A percentile compares a stretch with the other conserved stretches of the same genome.
Conservation (phyloP, 306 rosid genomes). For the Vicia villosa region DNA sequence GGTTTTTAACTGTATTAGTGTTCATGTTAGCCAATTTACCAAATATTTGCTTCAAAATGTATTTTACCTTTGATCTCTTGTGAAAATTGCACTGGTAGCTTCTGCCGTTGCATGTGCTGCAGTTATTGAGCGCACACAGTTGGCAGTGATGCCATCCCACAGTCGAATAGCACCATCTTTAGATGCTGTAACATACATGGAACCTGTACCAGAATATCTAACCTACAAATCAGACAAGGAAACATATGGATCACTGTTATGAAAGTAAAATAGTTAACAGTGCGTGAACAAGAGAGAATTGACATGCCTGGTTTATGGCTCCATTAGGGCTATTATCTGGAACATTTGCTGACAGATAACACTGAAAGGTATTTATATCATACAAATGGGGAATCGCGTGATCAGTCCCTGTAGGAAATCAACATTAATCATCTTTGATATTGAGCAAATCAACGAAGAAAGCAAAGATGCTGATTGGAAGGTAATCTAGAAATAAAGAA, state of each 20-base stretch:
- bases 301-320: slow-evolving; percentile 87
- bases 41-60: slow-evolving; percentile 17
- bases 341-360: slow-evolving; percentile 69
- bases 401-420: slow-evolving; percentile 74
- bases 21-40: not conserved
- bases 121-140: slow-evolving; percentile 67
- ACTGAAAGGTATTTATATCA: slow-evolving; percentile 83
- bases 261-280: slow-evolving; percentile 15
- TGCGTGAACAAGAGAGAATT: slow-evolving; percentile 28
- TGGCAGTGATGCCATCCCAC: slow-evolving; percentile 90
- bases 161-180: slow-evolving; percentile 79
- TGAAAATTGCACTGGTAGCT: slow-evolving; percentile 83
- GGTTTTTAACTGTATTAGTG: too few species aligned
- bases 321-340: slow-evolving; percentile 71
- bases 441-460: slow-evolving; percentile 13
- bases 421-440: slow-evolving; percentile 13
- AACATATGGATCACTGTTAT: slow-evolving; percentile 8
- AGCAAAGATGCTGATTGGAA: slow-evolving; percentile 2
- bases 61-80: slow-evolving; percentile 77
- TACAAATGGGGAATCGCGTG: slow-evolving; percentile 88
- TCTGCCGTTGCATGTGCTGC: slow-evolving; percentile 83
- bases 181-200: slow-evolving; percentile 91
- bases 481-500: slow-evolving; percentile 18
- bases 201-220: slow-evolving; percentile 78
- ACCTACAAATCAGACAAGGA: slow-evolving; percentile 57